A percentile compares a stretch with the other conserved stretches of the same genome.
Conservation (phyloP, 2,329 filamentous ascomycete genomes). For the Tolypocladium amazonense region DNA sequence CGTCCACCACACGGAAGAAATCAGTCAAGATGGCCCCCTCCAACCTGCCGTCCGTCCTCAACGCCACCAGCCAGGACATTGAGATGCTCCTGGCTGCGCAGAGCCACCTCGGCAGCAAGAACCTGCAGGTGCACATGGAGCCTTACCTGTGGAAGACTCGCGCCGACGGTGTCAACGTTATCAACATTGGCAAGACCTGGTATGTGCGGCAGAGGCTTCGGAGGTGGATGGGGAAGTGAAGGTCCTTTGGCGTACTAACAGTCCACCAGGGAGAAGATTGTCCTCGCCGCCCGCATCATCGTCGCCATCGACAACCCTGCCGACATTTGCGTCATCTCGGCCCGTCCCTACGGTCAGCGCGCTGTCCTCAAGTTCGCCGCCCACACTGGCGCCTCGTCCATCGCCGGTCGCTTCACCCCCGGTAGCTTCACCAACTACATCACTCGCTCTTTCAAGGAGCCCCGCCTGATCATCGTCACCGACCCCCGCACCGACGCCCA, state of each 20-base stretch:
- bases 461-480: conserved; percentile 97
- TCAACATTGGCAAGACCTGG: conserved; percentile 99
- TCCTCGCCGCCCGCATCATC: conserved; percentile 97
- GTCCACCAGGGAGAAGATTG: conserved; percentile 86
- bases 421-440: conserved; percentile 99
- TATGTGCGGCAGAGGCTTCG: conserved; percentile 34
- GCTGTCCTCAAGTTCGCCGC: conserved; percentile 99
- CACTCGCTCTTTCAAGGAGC: conserved; percentile 99
- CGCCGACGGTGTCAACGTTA: conserved; percentile 93
- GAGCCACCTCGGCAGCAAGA: conserved; percentile 95
- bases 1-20: conserved; percentile 23
- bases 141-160: conserved; percentile 99
- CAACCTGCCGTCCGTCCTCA: conserved; percentile 91
- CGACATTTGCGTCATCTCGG: conserved; percentile 98
- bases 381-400: conserved; percentile 95
- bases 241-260: conserved; percentile 4
- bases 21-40: conserved; percentile 80
- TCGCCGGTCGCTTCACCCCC: conserved; percentile 98
- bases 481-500: conserved; percentile 99
- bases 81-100: conserved; percentile 98
- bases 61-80: conserved; percentile 96
- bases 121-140: conserved; percentile 99
- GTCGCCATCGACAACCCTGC: conserved; percentile 98
- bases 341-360: conserved; percentile 98
- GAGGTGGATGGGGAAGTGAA: not conserved